These are phyloP conservation scores for Dillenia suffruticosa DNA, from an alignment of 164 flowering plant genomes.

Conservation along the genomic window DNA sequence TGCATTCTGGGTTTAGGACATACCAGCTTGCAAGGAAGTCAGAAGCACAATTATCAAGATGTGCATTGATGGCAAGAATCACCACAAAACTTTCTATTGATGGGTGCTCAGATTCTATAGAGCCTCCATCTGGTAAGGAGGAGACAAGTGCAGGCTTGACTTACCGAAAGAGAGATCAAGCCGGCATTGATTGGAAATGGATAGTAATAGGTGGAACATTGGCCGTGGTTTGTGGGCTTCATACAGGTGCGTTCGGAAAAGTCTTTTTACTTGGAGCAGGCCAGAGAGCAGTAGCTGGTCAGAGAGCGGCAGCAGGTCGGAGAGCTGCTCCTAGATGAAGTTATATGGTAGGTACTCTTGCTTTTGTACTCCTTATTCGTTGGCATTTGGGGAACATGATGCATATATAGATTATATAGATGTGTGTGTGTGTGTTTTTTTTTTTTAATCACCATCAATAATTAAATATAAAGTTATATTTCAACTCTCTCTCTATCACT, in stretches of 20 bases:
- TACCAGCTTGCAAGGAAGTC: conserved; percentile 70
- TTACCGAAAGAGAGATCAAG: conserved; percentile 17
- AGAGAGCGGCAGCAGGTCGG: too few species aligned
- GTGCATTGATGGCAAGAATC: conserved; percentile 64
- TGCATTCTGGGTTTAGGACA: conserved; percentile 82
- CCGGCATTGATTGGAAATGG: conserved; percentile 74
- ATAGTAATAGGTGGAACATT: conserved; percentile 67
- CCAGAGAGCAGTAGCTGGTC: conserved; percentile 32
- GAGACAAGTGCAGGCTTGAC: conserved; percentile 17
- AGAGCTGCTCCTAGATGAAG: too few species aligned
- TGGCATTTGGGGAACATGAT: too few species aligned
- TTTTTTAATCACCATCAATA: too few species aligned
- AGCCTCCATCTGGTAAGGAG: conserved; percentile 25
- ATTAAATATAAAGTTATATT: too few species aligned
- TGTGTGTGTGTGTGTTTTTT: too few species aligned
- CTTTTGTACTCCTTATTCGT: too few species aligned
- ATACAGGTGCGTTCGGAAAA: conserved; percentile 59
- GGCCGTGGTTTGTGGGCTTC: conserved; percentile 75
- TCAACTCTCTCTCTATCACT: too few species aligned
- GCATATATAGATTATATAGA: too few species aligned
- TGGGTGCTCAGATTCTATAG: conserved; percentile 23
- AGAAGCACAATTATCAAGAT: conserved; percentile 51
- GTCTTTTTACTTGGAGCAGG: conserved; percentile 75
- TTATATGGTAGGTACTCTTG: too few species aligned
- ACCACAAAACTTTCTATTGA: conserved; percentile 57